Evolutionary conservation across 179 eudicot species (phyloP), one percentile per base, ranked within the genome.

Genomic region (Beta macrorhiza): DNA sequence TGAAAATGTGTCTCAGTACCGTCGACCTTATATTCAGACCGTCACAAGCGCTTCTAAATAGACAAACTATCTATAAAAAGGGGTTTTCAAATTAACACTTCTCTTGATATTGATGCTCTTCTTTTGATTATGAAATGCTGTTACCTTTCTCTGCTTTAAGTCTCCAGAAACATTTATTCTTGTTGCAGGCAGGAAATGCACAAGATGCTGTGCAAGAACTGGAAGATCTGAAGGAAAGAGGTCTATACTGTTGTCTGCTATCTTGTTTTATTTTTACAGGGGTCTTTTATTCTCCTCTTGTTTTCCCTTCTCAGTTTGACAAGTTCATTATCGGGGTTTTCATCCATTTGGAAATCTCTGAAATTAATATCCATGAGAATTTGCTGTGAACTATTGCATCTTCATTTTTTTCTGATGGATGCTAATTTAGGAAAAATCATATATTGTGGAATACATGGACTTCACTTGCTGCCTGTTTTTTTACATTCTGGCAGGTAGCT

Each of bases 111-210:
- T 62, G 82, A 32, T 63, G 25, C 20, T 15, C 19, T 64, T 10
- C 59, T 65, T 72, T 67, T 65, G 47, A 71, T 70, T 65, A 0
- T 45, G 58, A 57, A 77, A 19, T 25, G 49, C 16, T 77, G 8
- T 65, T 53, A 19, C 14, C 29, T 70, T 19, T 44, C 22, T 63
- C 20, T 73, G 17, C 45, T 20, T 1, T 37, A 52, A 32, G 61
- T 32, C 42, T 62, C 59, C 57, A 25, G 61, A 55, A 80, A 61
- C 9, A 8, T n/a, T 37, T 81, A 51, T 32, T 52, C 76, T 79
- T 84, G 58, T 53, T 91, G 88, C 89, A 96, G 99, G 93, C 87
- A 49, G 97, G 97, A 78, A 78, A 90, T 87, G 91, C 89, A 52
- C 81, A 74, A 82, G 92, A 87, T 79, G 98, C 98, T 72, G 86